A percentile compares a stretch with the other conserved stretches of the same genome.
Evolutionary conservation across 305 asterid genomes (phyloP).

Genomic region (Fraxinus floribunda): DNA sequence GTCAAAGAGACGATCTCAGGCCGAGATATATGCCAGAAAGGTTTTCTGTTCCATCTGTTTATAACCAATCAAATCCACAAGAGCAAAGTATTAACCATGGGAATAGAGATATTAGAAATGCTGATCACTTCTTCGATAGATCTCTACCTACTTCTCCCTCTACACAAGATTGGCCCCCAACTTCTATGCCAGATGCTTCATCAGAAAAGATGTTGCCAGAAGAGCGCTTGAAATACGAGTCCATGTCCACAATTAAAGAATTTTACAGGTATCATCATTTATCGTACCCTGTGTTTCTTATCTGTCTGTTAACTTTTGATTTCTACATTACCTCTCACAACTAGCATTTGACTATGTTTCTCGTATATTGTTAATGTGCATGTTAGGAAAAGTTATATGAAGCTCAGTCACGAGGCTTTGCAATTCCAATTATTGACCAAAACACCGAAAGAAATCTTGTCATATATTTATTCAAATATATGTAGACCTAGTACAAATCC

Average conservation of each 20-base stretch:
- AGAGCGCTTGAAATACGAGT: slow-evolving; percentile 54
- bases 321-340: not conserved
- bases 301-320: not conserved
- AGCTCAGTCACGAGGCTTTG: not conserved
- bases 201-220: slow-evolving; percentile 57
- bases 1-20: slow-evolving; percentile 57
- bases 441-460: not conserved
- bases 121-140: slow-evolving; percentile 49
- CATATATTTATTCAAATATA: not conserved
- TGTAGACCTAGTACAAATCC: not conserved
- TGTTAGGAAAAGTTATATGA: not conserved
- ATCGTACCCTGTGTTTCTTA: not conserved
- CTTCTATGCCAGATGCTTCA: slow-evolving; percentile 34
- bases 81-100: slow-evolving; percentile 37
- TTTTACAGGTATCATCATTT: slow-evolving; percentile 63
- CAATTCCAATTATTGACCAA: not conserved
- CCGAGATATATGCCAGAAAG: slow-evolving; percentile 58
- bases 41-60: slow-evolving; percentile 37
- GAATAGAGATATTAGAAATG: slow-evolving; percentile 44
- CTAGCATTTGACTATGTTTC: not conserved
- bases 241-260: slow-evolving; percentile 72
- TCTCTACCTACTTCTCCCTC: slow-evolving; percentile 41
- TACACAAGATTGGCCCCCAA: slow-evolving; percentile 41
- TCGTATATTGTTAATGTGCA: not conserved
- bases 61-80: slow-evolving; percentile 42